Conservation (phyloP, 1,284 basidiomycete species). For the Apiotrichum siamense region DNA sequence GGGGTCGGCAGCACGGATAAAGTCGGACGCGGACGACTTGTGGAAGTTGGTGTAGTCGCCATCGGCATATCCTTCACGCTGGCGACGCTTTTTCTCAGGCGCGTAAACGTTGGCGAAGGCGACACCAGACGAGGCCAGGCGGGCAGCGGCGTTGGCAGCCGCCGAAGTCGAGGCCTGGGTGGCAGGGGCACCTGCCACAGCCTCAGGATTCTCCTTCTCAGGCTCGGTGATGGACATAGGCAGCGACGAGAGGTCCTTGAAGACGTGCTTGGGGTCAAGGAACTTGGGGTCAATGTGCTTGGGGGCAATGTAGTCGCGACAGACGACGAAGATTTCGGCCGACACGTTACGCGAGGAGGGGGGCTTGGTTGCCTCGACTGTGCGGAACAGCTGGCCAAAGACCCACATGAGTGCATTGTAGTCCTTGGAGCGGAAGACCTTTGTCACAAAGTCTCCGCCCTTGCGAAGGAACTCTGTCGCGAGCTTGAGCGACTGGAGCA, state of each 20-base stretch:
- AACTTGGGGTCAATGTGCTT: slow-evolving; percentile 97
- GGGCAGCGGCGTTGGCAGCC: slow-evolving; percentile 35
- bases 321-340: slow-evolving; percentile 99
- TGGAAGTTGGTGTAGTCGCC: slow-evolving; percentile 90
- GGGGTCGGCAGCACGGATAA: slow-evolving; percentile 64
- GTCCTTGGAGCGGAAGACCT: slow-evolving; percentile 97
- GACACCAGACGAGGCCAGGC: slow-evolving; percentile 34
- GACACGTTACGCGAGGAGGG: slow-evolving; percentile 98
- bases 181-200: slow-evolving; percentile 16
- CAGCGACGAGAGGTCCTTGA: slow-evolving; percentile 71
- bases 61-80: slow-evolving; percentile 92
- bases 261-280: slow-evolving; percentile 94
- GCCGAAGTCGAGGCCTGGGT: slow-evolving; percentile 27
- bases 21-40: slow-evolving; percentile 64
- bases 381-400: slow-evolving; percentile 91
- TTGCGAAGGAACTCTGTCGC: slow-evolving; percentile 92
- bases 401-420: slow-evolving; percentile 99
- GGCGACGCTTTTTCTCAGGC: slow-evolving; percentile 90
- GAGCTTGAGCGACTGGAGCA: slow-evolving; percentile 90
- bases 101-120: slow-evolving; percentile 85
- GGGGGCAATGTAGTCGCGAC: slow-evolving; percentile 89
- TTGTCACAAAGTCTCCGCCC: slow-evolving; percentile 95
- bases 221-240: slow-evolving; percentile 43
- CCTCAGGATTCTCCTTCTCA: slow-evolving; percentile 9
- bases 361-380: slow-evolving; percentile 98